Percentiles rank a stretch among this genome's conserved stretches.
Conservation (phyloP, 2,329 filamentous ascomycete genomes). For the Xylariaceae sp. region DNA sequence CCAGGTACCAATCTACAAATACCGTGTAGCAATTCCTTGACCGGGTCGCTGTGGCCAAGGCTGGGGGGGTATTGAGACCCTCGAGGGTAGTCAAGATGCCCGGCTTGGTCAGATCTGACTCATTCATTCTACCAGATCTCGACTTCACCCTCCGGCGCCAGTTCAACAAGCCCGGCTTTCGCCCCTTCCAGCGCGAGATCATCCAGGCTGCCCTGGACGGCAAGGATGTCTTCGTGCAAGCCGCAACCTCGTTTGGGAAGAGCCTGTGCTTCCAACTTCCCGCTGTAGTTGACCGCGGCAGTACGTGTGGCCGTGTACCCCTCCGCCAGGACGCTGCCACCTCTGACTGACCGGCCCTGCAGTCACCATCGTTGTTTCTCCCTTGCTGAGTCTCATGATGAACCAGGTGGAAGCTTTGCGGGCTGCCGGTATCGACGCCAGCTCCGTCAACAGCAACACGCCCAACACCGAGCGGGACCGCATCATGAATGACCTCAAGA, state of each 20-base stretch:
- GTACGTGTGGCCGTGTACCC: constrained; percentile 40
- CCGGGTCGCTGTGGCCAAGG: too few relatives aligned
- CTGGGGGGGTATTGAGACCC: too few relatives aligned
- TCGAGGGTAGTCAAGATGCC: constrained; percentile 21
- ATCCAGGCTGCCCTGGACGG: constrained; percentile 73
- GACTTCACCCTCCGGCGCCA: constrained; percentile 58
- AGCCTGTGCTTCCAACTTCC: constrained; percentile 90
- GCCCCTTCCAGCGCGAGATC: constrained; percentile 80
- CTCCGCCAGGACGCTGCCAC: constrained; percentile 2
- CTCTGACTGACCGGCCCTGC: constrained; percentile 4
- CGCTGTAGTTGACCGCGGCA: constrained; percentile 78
- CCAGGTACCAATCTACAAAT: too few relatives aligned
- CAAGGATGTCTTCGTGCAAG: constrained; percentile 89
- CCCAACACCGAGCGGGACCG: constrained; percentile 53
- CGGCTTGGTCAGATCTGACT: constrained; percentile 22
- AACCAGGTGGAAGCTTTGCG: constrained; percentile 83
- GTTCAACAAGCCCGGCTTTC: constrained; percentile 52
- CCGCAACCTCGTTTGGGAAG: constrained; percentile 85
- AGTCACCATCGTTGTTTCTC: constrained; percentile 68
- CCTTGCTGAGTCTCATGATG: constrained; percentile 85
- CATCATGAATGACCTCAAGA: constrained; percentile 76
- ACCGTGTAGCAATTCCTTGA: too few relatives aligned
- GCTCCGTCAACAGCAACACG: constrained; percentile 81
- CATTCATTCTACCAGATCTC: constrained; percentile 38
- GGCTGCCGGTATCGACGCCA: constrained; percentile 67